phyloP scores from a whole-genome alignment of 768 basidiomycete genomes.

The Auricularia cornea region DNA sequence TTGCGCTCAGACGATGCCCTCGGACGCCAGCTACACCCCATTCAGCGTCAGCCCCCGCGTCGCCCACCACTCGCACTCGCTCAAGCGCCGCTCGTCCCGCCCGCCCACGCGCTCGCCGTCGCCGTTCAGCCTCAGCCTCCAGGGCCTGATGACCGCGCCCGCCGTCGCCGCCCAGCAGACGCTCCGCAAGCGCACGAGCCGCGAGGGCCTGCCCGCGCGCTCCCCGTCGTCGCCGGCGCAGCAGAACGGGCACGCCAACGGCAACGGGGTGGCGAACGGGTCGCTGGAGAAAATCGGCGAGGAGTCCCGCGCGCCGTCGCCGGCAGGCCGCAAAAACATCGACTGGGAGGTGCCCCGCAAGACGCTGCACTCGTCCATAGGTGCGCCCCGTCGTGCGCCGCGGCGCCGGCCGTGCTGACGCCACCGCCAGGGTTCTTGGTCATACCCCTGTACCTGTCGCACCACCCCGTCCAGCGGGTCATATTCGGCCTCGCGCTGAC shows the following conservation, averaged over 20 bases:
- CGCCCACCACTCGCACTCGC: background rate
- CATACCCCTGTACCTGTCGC: constrained; percentile 45
- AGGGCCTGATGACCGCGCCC: too few relatives aligned
- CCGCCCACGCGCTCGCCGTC: constrained; percentile 35
- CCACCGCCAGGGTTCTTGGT: constrained; percentile 49
- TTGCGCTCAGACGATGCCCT: background rate
- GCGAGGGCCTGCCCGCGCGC: constrained; percentile 14
- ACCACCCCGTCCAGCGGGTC: constrained; percentile 42
- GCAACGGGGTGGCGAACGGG: constrained; percentile 12
- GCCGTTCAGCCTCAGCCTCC: constrained; percentile 21
- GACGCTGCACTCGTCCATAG: constrained; percentile 79
- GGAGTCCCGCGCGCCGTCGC: background rate
- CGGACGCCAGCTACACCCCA: background rate
- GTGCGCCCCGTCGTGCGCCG: constrained; percentile 34
- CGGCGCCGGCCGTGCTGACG: background rate
- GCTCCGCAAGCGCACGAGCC: constrained; percentile 30
- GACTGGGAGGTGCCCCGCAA: constrained; percentile 93
- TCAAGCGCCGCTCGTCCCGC: constrained; percentile 4
- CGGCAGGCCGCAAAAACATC: constrained; percentile 22
- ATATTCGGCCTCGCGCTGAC: constrained; percentile 55
- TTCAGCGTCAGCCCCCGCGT: background rate
- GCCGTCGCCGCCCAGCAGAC: constrained; percentile 19
- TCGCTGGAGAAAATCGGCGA: constrained; percentile 4
- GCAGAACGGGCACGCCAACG: constrained; percentile 5
- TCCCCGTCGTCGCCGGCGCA: constrained; percentile 19